These are phyloP conservation scores for Ceratobasidium sp. DNA, from an alignment of 1,284 basidiomycete species.

Conservation along the genomic window DNA sequence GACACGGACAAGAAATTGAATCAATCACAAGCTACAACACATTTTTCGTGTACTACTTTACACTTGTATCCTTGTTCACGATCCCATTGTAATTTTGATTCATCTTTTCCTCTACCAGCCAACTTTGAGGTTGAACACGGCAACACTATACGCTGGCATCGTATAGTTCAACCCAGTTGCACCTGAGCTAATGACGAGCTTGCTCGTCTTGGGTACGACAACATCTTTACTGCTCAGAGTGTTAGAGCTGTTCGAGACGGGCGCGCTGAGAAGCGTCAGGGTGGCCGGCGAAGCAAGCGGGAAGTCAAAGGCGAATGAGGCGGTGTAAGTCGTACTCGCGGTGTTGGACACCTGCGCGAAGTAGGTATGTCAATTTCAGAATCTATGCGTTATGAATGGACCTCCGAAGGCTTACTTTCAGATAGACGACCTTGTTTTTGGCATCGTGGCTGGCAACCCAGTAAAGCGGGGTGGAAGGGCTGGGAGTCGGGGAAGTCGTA, in stretches of 20 bases:
- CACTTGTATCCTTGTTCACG: slow-evolving; percentile 11
- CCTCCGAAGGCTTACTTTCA: slow-evolving; percentile 45
- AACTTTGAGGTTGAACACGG: slow-evolving; percentile 48
- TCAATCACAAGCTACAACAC: slow-evolving; percentile 1
- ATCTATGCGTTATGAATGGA: slow-evolving; percentile 6
- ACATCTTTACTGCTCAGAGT: slow-evolving; percentile 54
- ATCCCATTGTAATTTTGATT: background rate
- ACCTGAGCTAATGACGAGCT: slow-evolving; percentile 53
- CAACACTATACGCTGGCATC: slow-evolving; percentile 56
- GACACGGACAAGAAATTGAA: background rate
- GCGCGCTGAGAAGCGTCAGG: slow-evolving; percentile 46
- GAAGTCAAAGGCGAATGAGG: slow-evolving; percentile 55
- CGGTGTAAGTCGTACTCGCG: slow-evolving; percentile 53
- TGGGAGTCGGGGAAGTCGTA: slow-evolving; percentile 53
- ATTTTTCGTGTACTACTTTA: slow-evolving; percentile 1
- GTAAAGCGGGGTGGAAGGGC: slow-evolving; percentile 54
- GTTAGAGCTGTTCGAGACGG: slow-evolving; percentile 19
- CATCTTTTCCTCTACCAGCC: slow-evolving; percentile 10
- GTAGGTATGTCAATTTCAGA: background rate
- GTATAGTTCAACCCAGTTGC: slow-evolving; percentile 55
- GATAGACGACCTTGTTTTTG: slow-evolving; percentile 42
- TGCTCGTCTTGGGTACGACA: slow-evolving; percentile 55
- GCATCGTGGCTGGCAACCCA: slow-evolving; percentile 55
- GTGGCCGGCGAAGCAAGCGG: slow-evolving; percentile 16
- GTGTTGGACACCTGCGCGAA: slow-evolving; percentile 54